Percentiles rank a stretch among this genome's conserved stretches.
Evolutionary conservation across 1,139 yeast genomes (phyloP).

Genomic region (Suhomyces choctaworum): DNA sequence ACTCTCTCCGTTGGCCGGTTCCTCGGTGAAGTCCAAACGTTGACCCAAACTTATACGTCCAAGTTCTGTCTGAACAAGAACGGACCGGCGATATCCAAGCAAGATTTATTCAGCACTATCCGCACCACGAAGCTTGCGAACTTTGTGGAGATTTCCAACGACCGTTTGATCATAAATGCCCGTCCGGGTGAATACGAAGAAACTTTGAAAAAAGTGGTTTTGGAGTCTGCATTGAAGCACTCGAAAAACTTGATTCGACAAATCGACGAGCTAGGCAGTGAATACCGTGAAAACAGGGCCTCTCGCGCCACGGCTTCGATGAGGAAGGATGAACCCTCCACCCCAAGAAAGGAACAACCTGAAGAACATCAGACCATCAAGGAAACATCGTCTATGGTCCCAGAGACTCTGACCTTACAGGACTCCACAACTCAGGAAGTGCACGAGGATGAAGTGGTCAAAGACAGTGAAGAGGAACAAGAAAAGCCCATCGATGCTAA

Average conservation of each 20-base stretch:
- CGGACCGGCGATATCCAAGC: conserved; percentile 11
- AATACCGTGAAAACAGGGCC: conserved; percentile 1
- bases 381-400: no score
- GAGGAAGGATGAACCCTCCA: no score
- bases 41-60: conserved; percentile 15
- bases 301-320: no score
- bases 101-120: conserved; percentile 14
- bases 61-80: conserved; percentile 3
- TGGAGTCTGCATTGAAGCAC: conserved; percentile 28
- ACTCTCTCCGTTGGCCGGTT: conserved; percentile 21
- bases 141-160: conserved; percentile 21
- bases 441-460: no score
- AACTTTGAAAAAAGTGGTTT: conserved; percentile 27
- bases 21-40: conserved; percentile 20
- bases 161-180: conserved; percentile 21
- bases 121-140: conserved; percentile 17
- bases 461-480: conserved; percentile 2
- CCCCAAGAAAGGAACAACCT: no score
- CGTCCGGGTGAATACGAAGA: conserved; percentile 18
- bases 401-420: no score
- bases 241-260: conserved; percentile 27
- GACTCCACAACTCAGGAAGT: no score
- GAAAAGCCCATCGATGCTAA: conserved; percentile 5
- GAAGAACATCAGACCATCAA: no score
- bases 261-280: conserved; percentile 26